Evolutionary conservation across 192 early-diverging fungal genomes (phyloP).

Genomic region (Spizellomyces punctatus): DNA sequence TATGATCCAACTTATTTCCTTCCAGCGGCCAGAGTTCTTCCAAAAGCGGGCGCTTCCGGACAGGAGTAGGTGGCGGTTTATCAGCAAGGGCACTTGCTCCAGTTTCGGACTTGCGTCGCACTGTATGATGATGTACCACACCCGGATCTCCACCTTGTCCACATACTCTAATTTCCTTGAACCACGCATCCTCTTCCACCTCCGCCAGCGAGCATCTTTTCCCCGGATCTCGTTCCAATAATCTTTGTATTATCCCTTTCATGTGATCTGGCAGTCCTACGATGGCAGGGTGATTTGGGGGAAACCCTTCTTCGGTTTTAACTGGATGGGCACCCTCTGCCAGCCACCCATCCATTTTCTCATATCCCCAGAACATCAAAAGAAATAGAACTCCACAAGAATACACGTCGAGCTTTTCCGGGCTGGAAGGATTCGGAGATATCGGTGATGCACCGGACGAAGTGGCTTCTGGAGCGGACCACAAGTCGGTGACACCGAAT

Average conservation of each 20-base stretch:
- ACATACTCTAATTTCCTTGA: constrained; percentile 17
- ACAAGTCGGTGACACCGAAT: constrained; percentile 19
- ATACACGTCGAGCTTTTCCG: constrained; percentile 23
- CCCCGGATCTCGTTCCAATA: constrained; percentile 12
- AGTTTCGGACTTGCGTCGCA: too few species aligned
- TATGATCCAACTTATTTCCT: too few species aligned
- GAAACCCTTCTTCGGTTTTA: constrained; percentile 13
- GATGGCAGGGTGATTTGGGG: constrained; percentile 14
- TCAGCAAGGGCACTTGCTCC: too few species aligned
- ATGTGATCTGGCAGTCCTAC: constrained; percentile 5
- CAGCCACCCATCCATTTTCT: constrained; percentile 25
- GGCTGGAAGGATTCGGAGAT: neutral
- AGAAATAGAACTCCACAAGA: constrained; percentile 18
- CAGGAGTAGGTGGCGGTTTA: too few species aligned
- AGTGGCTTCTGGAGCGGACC: constrained; percentile 27
- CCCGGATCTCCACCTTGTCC: neutral
- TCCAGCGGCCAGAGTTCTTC: too few species aligned
- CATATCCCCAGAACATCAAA: constrained; percentile 29
- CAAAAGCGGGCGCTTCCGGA: too few species aligned
- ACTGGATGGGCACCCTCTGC: neutral
- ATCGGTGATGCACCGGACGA: neutral
- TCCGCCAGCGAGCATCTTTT: constrained; percentile 6
- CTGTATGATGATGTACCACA: too few species aligned
- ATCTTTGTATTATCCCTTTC: neutral
- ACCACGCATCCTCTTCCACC: constrained; percentile 16